phyloP scores from a whole-genome alignment of 371 early-diverging fungal genomes.

The Zancudomyces culisetae region DNA sequence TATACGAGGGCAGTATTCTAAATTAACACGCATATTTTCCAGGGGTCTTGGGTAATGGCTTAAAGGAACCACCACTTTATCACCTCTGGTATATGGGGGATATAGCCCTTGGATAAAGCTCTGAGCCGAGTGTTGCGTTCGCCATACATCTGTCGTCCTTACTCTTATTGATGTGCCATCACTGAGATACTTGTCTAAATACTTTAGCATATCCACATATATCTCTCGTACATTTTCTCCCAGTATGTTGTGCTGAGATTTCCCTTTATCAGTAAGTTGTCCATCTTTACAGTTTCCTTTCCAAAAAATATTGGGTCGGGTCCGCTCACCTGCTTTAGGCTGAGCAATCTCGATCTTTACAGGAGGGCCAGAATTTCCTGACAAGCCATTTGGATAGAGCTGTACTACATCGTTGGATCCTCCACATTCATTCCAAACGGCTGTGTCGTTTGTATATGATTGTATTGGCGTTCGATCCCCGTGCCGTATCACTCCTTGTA shows the following conservation, averaged over 20 bases:
- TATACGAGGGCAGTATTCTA: conserved; percentile 24
- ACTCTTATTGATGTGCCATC: background rate
- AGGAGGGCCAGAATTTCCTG: background rate
- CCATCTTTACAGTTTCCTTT: conserved; percentile 17
- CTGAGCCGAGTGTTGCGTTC: conserved; percentile 33
- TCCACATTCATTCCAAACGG: conserved; percentile 8
- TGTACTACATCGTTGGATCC: background rate
- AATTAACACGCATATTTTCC: conserved; percentile 29
- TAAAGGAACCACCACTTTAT: conserved; percentile 12
- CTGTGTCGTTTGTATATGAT: conserved; percentile 8
- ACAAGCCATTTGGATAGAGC: background rate
- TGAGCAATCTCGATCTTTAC: too few species aligned
- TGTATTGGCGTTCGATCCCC: conserved; percentile 20
- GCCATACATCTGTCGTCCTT: conserved; percentile 22
- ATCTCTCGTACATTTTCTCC: conserved; percentile 28
- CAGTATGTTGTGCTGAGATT: conserved; percentile 25
- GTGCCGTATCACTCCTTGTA: conserved; percentile 19
- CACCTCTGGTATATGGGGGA: conserved; percentile 11
- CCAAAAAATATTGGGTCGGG: background rate
- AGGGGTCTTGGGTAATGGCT: conserved; percentile 26
- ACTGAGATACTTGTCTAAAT: conserved; percentile 10
- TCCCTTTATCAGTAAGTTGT: conserved; percentile 31
- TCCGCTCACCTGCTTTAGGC: background rate
- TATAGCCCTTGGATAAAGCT: conserved; percentile 29
- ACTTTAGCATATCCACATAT: conserved; percentile 30